Percentiles rank a stretch among this genome's conserved stretches.
Evolutionary conservation across 176 grass and related monocot genomes (phyloP).

Genomic region (Luzula sylvatica): DNA sequence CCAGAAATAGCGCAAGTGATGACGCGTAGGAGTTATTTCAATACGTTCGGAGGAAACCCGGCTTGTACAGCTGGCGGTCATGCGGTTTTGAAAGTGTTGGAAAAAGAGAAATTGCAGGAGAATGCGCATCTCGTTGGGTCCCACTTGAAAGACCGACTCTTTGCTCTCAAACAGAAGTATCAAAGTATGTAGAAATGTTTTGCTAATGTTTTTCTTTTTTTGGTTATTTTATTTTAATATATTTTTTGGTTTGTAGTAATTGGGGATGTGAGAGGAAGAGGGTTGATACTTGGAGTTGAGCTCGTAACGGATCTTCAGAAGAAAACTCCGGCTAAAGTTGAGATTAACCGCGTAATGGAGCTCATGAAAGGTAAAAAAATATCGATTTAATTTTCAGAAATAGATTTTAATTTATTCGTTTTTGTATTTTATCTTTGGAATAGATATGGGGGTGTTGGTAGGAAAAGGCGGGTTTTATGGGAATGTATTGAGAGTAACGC

Average conservation of each 20-base stretch:
- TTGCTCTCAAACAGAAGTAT: constrained; percentile 60
- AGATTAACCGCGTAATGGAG: constrained; percentile 56
- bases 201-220: too few species aligned
- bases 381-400: too few species aligned
- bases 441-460: constrained; percentile 90
- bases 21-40: constrained; percentile 64
- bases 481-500: constrained; percentile 97
- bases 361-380: constrained; percentile 61
- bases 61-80: constrained; percentile 76
- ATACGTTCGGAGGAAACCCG: constrained; percentile 91
- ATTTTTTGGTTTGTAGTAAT: constrained; percentile 40
- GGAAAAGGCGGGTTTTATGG: constrained; percentile 92
- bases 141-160: constrained; percentile 63
- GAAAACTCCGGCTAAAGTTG: constrained; percentile 82
- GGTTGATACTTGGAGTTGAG: constrained; percentile 84
- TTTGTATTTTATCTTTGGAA: neutral
- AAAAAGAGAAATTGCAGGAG: constrained; percentile 93
- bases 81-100: constrained; percentile 76
- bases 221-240: neutral
- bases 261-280: constrained; percentile 80
- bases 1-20: constrained; percentile 90
- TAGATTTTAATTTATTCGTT: neutral
- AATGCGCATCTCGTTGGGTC: constrained; percentile 73
- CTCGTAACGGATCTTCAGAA: constrained; percentile 64
- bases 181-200: constrained; percentile 37